Base-by-base conservation (phyloP, 352 stramenopile genomes). In the Aphanomyces astaci region DNA sequence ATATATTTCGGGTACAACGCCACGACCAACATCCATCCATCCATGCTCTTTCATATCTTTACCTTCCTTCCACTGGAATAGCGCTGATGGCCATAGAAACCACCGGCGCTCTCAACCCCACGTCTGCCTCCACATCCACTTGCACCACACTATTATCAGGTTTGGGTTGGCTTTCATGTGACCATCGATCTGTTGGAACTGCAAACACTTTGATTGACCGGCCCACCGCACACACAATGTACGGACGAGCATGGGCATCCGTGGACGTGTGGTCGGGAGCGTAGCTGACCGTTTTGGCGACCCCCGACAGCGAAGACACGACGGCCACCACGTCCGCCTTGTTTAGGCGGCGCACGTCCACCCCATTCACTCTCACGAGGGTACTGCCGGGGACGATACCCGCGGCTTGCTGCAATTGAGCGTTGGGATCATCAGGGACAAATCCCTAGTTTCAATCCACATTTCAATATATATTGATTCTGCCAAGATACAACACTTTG, bases 251-350 rank as follows among this genome's bases (percentile, higher is more conserved):
- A n/a, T n/a, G n/a, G n/a, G n/a, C n/a, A n/a, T n/a, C n/a, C n/a
- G n/a, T n/a, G n/a, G n/a, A n/a, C n/a, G n/a, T n/a, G n/a, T n/a
- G n/a, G n/a, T n/a, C n/a, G n/a, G n/a, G n/a, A n/a, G n/a, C n/a
- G 66, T 89, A 88, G 31, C 70, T 64, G 27, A 90, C 72, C 11
- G 77, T 46, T 52, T 89, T 90, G 39, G 86, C 75, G 0, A 69
- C 68, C 10, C 84, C 76, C 27, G 73, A 73, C 22, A 90, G 72
- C 39, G 81, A 79, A 27, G 83, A 76, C 1, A 92, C 71, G 5
- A 89, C 70, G 2, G 33, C 65, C 54, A 80, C 85, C 1, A 89
- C 67, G 22, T 78, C 57, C 30, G 75, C 64, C 17, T 76, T 76
- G 13, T 67, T 72, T 25, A 81, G 76, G 1, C 72, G 54, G 9